Percentiles rank a stretch among this genome's conserved stretches.
Evolutionary conservation across 805 yeast species (phyloP).

Genomic region (Candida maesae): DNA sequence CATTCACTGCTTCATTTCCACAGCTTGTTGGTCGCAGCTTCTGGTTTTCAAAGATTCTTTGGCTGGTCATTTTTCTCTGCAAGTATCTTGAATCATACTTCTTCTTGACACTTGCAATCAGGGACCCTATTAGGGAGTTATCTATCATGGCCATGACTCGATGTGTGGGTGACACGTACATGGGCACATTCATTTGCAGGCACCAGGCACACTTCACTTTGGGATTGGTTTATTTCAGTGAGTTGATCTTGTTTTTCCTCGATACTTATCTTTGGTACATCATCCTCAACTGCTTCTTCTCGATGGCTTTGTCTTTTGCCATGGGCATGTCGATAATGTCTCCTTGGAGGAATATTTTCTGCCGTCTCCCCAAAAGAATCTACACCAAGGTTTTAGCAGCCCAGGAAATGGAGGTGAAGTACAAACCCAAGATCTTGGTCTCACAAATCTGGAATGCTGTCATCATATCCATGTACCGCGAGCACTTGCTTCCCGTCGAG

Average conservation of each 20-base stretch:
- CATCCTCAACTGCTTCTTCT: constrained; percentile 70
- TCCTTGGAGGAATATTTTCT: constrained; percentile 81
- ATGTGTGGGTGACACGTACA: constrained; percentile 60
- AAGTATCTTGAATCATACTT: constrained; percentile 77
- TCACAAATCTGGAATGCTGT: constrained; percentile 83
- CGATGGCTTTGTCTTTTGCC: constrained; percentile 67
- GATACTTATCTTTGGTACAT: constrained; percentile 88
- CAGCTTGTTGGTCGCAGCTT: constrained; percentile 48
- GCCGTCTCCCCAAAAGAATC: constrained; percentile 73
- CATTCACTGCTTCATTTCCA: constrained; percentile 61
- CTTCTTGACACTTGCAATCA: constrained; percentile 66
- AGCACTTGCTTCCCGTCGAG: constrained; percentile 70
- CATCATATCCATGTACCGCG: constrained; percentile 78
- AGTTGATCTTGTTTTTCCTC: constrained; percentile 65
- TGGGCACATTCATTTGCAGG: constrained; percentile 52
- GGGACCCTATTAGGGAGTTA: constrained; percentile 71
- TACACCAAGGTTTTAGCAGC: constrained; percentile 57
- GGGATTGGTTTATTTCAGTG: constrained; percentile 52
- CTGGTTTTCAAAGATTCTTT: constrained; percentile 61
- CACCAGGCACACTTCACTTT: constrained; percentile 57
- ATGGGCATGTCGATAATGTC: constrained; percentile 82
- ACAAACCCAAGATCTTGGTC: constrained; percentile 50
- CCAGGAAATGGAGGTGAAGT: constrained; percentile 35
- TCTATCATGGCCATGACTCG: constrained; percentile 50
- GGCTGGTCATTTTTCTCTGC: constrained; percentile 62